Evolutionary conservation across 768 basidiomycete species (phyloP).

Genomic region (Russula earlei): DNA sequence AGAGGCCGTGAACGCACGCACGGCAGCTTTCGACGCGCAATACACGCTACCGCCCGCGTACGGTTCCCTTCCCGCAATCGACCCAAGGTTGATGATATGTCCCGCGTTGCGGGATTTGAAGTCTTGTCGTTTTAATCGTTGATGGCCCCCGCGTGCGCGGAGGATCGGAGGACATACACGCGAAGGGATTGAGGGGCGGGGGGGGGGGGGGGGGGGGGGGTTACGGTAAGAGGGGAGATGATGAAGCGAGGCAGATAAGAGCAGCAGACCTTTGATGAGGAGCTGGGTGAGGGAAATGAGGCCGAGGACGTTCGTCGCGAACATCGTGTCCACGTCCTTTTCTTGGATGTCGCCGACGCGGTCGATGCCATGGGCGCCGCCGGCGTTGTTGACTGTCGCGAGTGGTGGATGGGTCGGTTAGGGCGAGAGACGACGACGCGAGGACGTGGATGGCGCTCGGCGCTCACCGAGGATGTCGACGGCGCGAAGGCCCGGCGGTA

Average conservation of each 20-base stretch:
- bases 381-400: slow-evolving; percentile 60
- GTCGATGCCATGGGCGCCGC: slow-evolving; percentile 84
- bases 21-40: slow-evolving; percentile 83
- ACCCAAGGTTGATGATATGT: slow-evolving; percentile 93
- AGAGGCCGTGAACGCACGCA: slow-evolving; percentile 77
- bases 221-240: no score
- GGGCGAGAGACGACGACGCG: background rate
- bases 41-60: slow-evolving; percentile 91
- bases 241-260: background rate
- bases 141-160: no score
- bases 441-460: background rate
- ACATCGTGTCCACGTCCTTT: slow-evolving; percentile 62
- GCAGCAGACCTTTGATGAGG: slow-evolving; percentile 25
- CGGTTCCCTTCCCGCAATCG: slow-evolving; percentile 63
- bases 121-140: slow-evolving; percentile 21
- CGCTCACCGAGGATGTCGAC: slow-evolving; percentile 72
- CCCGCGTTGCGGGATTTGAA: slow-evolving; percentile 42
- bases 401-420: background rate
- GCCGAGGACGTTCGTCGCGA: slow-evolving; percentile 57
- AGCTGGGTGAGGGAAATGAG: slow-evolving; percentile 79
- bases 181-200: slow-evolving; percentile 31
- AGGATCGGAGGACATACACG: no score
- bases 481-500: slow-evolving; percentile 58
- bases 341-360: slow-evolving; percentile 75
- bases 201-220: background rate